Evolutionary conservation across 108 stramenopile genomes (phyloP), one percentile per base, ranked within the genome.

Genomic region (Stephanodiscus minutulus): DNA sequence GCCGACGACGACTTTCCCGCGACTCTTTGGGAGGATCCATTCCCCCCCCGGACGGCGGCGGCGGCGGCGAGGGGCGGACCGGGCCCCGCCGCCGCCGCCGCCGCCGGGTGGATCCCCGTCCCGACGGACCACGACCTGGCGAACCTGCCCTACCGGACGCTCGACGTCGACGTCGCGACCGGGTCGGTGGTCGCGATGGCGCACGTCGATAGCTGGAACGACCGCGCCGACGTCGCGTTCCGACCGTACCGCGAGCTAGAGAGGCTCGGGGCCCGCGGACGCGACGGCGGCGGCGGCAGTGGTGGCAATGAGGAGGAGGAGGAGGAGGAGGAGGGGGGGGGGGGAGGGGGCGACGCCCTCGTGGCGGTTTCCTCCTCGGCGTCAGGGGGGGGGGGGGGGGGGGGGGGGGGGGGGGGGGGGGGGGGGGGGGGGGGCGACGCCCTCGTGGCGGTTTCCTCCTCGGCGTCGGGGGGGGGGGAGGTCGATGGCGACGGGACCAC

Each of bases 21-120:
- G 33, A 85, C 87, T 73, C 77, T 85, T 70, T 93, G 92, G 92
- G 92, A 93, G 68, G 75, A 90, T 66, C 92, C 92, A 20, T 93
- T 89, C 22, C n/a, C 29, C 17, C 61, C 0, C 20, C 21, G 4
- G 25, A 46, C 36, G 33, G 50, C 66, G 18, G 39, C 50, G 44
- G 33, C 53, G n/a, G n/a, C 65, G 44, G 59, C 63, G 58, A 58
- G 48, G 39, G 47, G 46, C 24, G 18, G 6, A 21, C n/a, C n/a
- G n/a, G n/a, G n/a, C n/a, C n/a, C n/a, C n/a, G n/a, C n/a, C n/a
- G n/a, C n/a, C n/a, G n/a, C n/a, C 27, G 21, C 24, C 28, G 63
- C 22, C 43, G 56, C 12, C 22, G 27, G 8, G 41, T 17, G 41
- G 13, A 21, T n/a, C 48, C 49, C 36, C 15, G n/a, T 13, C 0